phyloP scores from a whole-genome alignment of 1,284 basidiomycete genomes.

The Malassezia cuniculi region DNA sequence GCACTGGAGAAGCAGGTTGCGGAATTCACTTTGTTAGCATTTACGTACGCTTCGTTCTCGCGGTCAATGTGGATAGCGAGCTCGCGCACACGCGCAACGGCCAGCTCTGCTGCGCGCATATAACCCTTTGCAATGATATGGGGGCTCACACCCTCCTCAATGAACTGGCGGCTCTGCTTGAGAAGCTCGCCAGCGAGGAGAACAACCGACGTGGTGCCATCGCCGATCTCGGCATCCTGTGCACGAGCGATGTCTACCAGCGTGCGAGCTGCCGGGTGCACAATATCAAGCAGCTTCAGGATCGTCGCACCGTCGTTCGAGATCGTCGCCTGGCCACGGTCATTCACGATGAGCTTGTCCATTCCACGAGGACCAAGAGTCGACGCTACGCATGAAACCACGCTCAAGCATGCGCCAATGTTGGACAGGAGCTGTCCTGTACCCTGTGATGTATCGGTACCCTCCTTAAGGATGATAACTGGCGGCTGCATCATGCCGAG shows the following conservation, averaged over 20 bases:
- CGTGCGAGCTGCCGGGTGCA: slow-evolving; percentile 90
- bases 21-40: slow-evolving; percentile 59
- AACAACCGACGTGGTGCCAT: slow-evolving; percentile 92
- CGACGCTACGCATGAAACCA: slow-evolving; percentile 52
- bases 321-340: slow-evolving; percentile 83
- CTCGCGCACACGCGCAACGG: slow-evolving; percentile 71
- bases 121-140: slow-evolving; percentile 97
- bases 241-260: slow-evolving; percentile 94
- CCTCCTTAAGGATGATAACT: slow-evolving; percentile 50
- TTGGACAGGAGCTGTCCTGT: slow-evolving; percentile 86
- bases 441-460: slow-evolving; percentile 92
- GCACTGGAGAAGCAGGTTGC: slow-evolving; percentile 83
- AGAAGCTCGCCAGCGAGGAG: slow-evolving; percentile 84
- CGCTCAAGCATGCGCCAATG: slow-evolving; percentile 52
- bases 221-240: slow-evolving; percentile 95
- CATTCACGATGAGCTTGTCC: slow-evolving; percentile 69
- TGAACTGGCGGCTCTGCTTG: slow-evolving; percentile 78
- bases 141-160: slow-evolving; percentile 94
- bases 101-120: slow-evolving; percentile 72
- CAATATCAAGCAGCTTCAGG: slow-evolving; percentile 87
- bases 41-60: slow-evolving; percentile 67
- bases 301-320: slow-evolving; percentile 96
- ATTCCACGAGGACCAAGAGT: slow-evolving; percentile 97
- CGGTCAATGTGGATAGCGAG: slow-evolving; percentile 84
- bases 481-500: slow-evolving; percentile 36